Base-by-base conservation (phyloP, 129 eudicot species). In the Kitagawia praeruptora region DNA sequence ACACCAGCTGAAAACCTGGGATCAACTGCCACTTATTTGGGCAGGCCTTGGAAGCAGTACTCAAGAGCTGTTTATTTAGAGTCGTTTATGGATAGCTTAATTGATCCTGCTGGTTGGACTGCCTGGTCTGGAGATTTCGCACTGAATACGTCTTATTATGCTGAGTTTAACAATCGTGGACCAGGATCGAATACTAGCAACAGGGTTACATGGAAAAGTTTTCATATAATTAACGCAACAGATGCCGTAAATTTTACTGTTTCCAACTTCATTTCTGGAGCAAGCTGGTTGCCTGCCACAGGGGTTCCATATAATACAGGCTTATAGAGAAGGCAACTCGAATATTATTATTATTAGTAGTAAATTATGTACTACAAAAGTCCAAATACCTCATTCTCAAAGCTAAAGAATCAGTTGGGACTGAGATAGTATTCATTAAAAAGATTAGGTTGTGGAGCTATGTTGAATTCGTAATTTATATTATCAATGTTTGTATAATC, bases 1-100 rank as follows among this genome's bases (percentile, higher is more conserved):
- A 58, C 66, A 58, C 31, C 31, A 58, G 66, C 66, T n/a, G 66
- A 58, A 58, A 58, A 58, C 66, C 66, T 58, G 66, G 66, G 66
- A 58, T 58, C 66, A 23, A 58, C 66, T 58, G 28, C 28, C 4
- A 58, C 66, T 58, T 58, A 58, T 58, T 58, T 58, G 5, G 66
- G 66, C n/a, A 58, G 66, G 31, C 66, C 66, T 58, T 58, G 66
- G 66, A 58, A 58, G 66, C 28, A 58, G 66, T 58, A 58, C 66
- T 58, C 66, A 23, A 58, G 66, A 58, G 66, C 66, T 6, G 66
- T 58, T 58, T 58, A 58, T n/a, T 21, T 58, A 28, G 31, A 56
- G 31, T 56, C 66, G 4, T 56, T 56, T 56, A 56, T 56, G 66
- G 66, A 58, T n/a, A 58, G 66, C 66, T 9, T 58, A 23, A 58